A percentile compares a stretch with the other conserved stretches of the same genome.
Evolutionary conservation across 1,139 yeast species (phyloP).

Genomic region (Yamadazyma pseudoaaseri): DNA sequence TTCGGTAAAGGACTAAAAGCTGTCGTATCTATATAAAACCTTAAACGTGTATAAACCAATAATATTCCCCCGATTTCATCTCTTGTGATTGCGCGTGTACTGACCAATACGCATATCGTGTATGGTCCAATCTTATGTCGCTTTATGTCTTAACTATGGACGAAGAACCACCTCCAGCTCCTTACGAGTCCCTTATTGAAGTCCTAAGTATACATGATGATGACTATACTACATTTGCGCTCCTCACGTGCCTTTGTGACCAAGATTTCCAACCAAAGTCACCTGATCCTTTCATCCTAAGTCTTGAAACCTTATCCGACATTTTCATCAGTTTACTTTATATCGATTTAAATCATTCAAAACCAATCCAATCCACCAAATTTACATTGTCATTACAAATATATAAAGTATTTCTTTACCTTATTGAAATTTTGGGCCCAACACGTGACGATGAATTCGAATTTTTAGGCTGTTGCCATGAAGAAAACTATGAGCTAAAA

Average conservation of each 20-base stretch:
- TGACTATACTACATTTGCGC: slow-evolving; percentile 17
- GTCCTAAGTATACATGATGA: neutral
- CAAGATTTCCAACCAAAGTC: slow-evolving; percentile 64
- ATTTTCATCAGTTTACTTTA: slow-evolving; percentile 38
- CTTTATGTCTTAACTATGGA: slow-evolving; percentile 1
- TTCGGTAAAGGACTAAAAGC: slow-evolving; percentile 30
- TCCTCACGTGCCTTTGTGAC: slow-evolving; percentile 52
- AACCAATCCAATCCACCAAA: slow-evolving; percentile 15
- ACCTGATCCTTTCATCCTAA: slow-evolving; percentile 44
- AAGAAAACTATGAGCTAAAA: slow-evolving; percentile 39
- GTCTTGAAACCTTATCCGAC: slow-evolving; percentile 55
- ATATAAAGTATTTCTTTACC: slow-evolving; percentile 6
- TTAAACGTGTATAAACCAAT: neutral
- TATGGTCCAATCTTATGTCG: too few relatives aligned
- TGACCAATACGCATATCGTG: too few relatives aligned
- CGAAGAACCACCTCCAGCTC: neutral
- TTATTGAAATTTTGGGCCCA: slow-evolving; percentile 11
- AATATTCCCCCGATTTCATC: neutral
- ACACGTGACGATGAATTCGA: slow-evolving; percentile 13
- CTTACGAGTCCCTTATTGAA: neutral
- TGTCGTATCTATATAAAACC: slow-evolving; percentile 12
- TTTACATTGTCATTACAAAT: slow-evolving; percentile 10
- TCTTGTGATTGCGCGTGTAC: neutral
- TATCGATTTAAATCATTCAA: neutral
- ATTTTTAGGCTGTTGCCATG: slow-evolving; percentile 18